phyloP scores from a whole-genome alignment of 805 yeast species.

The Lipomyces sp. region DNA sequence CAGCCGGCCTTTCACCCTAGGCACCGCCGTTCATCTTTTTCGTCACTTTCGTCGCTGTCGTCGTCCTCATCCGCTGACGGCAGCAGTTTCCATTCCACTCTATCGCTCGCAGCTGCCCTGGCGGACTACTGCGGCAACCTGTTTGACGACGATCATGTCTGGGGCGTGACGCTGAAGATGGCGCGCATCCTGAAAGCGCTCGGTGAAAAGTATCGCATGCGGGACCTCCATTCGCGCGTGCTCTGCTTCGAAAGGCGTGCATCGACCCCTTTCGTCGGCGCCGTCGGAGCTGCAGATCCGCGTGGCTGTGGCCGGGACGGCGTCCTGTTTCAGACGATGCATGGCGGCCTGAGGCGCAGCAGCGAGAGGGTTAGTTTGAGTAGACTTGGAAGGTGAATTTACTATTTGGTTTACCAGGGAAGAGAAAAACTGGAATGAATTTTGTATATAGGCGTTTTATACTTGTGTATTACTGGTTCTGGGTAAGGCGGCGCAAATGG shows the following conservation, averaged over 20 bases:
- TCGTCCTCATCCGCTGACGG: background rate
- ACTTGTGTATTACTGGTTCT: too few relatives aligned
- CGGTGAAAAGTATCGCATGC: slow-evolving; percentile 12
- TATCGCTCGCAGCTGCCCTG: slow-evolving; percentile 14
- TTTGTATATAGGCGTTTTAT: too few relatives aligned
- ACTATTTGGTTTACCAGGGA: too few relatives aligned
- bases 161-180: slow-evolving; percentile 17
- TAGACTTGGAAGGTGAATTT: too few relatives aligned
- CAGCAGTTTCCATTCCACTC: background rate
- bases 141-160: slow-evolving; percentile 12
- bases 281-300: too few relatives aligned
- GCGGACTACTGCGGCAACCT: slow-evolving; percentile 14
- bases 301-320: too few relatives aligned
- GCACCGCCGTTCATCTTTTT: background rate
- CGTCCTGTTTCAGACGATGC: background rate
- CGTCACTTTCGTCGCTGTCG: background rate
- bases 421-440: too few relatives aligned
- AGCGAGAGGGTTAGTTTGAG: too few relatives aligned
- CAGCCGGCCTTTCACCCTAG: background rate
- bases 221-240: slow-evolving; percentile 8
- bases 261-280: too few relatives aligned
- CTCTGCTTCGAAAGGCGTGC: slow-evolving; percentile 6
- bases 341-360: background rate
- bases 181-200: slow-evolving; percentile 8
- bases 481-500: too few relatives aligned